These are phyloP conservation scores for Globisporangium cederbergense DNA, from an alignment of 352 stramenopile genomes.

Conservation along the genomic window DNA sequence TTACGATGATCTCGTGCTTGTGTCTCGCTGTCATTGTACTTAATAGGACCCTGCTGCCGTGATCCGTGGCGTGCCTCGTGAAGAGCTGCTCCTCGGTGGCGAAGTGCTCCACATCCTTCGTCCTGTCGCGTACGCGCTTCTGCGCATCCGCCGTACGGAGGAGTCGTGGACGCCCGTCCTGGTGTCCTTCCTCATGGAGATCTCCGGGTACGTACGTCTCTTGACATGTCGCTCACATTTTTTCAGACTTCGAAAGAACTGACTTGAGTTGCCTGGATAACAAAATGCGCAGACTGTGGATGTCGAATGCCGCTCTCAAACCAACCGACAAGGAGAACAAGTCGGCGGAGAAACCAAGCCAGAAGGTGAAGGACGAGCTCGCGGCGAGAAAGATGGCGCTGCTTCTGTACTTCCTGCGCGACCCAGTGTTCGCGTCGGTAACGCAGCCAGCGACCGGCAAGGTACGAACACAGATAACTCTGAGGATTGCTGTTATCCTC, in stretches of 20 bases:
- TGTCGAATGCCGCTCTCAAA: slow-evolving; percentile 55
- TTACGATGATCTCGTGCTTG: neutral
- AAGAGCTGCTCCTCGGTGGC: slow-evolving; percentile 52
- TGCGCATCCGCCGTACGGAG: slow-evolving; percentile 53
- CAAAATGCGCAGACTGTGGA: slow-evolving; percentile 32
- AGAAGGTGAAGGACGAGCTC: slow-evolving; percentile 59
- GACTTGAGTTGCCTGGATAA: neutral
- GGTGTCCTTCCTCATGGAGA: slow-evolving; percentile 55
- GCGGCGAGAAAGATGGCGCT: slow-evolving; percentile 75
- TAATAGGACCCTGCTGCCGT: slow-evolving; percentile 40
- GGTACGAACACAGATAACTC: slow-evolving; percentile 22
- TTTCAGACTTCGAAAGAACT: slow-evolving; percentile 4
- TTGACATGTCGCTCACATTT: too few relatives aligned
- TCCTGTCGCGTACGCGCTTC: slow-evolving; percentile 64
- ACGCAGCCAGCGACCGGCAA: slow-evolving; percentile 69
- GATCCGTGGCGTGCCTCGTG: slow-evolving; percentile 28
- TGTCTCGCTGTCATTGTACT: neutral
- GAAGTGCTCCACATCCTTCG: slow-evolving; percentile 79
- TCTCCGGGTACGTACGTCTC: slow-evolving; percentile 42
- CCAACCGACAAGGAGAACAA: slow-evolving; percentile 17
- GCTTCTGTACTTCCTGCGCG: slow-evolving; percentile 79
- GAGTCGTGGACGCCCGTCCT: slow-evolving; percentile 59
- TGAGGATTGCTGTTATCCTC: neutral
- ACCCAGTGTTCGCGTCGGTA: slow-evolving; percentile 66
- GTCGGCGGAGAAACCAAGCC: slow-evolving; percentile 18